Evolutionary conservation across 2,329 filamentous ascomycete genomes (phyloP), one percentile per base, ranked within the genome.

Genomic region (Graphiopsis chlorocephala): DNA sequence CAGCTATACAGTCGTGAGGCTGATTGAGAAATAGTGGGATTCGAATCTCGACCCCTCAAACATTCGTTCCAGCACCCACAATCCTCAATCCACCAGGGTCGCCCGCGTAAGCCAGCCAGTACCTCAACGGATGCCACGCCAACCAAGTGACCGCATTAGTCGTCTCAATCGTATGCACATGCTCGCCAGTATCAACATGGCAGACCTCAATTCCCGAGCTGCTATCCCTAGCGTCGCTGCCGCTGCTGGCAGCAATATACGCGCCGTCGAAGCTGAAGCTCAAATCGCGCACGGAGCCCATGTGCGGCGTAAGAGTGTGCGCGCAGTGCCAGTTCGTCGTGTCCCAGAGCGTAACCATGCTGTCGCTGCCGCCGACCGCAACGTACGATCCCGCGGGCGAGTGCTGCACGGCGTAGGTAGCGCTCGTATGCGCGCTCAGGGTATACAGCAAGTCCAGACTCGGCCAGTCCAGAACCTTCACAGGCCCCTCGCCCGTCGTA

Each of bases 181-280:
- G 84, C 52, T 93, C 90, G 25, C 90, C 90, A 3, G 87, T 89
- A 75, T 93, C 90, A 1, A 87, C 85, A 73, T 92, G 90, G 23
- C 85, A 86, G 48, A 93, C 85, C 57, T 91, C 86, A 31, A 93
- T 76, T 11, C 88, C 88, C 63, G 84, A 77, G 81, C 86, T 88
- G 77, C 92, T 90, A 63, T 92, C 90, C 57, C 72, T 73, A 23
- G 64, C 64, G 17, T 68, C 71, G 4, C 53, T 64, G 15, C 72
- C 73, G 65, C 88, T 90, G 23, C 90, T 90, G 11, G 88, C 90
- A 2, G 89, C 86, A 26, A 93, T 79, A 73, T 88, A 94, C 72
- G 86, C 88, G 1, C 91, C 90, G 71, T 93, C 90, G 76, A 90
- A 93, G 17, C 86, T 90, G 74, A 93, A 94, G 72, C 89, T 88